These are phyloP conservation scores for Paulownia fortunei DNA, from an alignment of 257 asterid genomes.

Conservation along the genomic window DNA sequence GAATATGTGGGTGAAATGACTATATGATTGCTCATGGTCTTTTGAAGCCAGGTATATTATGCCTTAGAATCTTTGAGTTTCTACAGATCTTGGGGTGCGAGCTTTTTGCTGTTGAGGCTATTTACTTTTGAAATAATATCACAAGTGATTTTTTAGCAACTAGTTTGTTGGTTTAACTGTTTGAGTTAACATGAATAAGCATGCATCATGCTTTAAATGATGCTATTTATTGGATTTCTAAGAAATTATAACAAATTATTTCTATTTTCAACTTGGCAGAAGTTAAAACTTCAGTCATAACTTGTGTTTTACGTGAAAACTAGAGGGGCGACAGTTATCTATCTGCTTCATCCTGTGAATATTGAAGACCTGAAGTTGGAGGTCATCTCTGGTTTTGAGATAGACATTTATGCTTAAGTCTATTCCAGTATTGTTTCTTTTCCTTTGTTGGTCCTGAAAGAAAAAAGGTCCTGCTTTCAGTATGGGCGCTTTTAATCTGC, in stretches of 20 bases:
- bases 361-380: neutral
- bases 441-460: neutral
- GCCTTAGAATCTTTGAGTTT: neutral
- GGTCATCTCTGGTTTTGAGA: neutral
- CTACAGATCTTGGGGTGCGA: neutral
- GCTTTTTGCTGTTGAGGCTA: conserved; percentile 10
- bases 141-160: neutral
- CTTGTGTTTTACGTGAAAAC: neutral
- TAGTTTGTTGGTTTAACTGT: neutral
- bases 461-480: neutral
- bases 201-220: neutral
- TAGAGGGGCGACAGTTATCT: neutral
- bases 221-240: neutral
- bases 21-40: conserved; percentile 11
- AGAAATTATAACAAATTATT: neutral
- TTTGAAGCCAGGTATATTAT: neutral
- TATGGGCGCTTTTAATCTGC: neutral
- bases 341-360: conserved; percentile 1
- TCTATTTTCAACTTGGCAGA: neutral
- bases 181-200: neutral
- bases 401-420: neutral
- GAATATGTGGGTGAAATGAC: conserved; percentile 1
- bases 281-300: neutral
- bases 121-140: neutral
- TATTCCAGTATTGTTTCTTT: neutral